A percentile compares a stretch with the other conserved stretches of the same genome.
These are phyloP conservation scores for Lactarius indigo DNA, from an alignment of 768 basidiomycete species.

Conservation along the genomic window DNA sequence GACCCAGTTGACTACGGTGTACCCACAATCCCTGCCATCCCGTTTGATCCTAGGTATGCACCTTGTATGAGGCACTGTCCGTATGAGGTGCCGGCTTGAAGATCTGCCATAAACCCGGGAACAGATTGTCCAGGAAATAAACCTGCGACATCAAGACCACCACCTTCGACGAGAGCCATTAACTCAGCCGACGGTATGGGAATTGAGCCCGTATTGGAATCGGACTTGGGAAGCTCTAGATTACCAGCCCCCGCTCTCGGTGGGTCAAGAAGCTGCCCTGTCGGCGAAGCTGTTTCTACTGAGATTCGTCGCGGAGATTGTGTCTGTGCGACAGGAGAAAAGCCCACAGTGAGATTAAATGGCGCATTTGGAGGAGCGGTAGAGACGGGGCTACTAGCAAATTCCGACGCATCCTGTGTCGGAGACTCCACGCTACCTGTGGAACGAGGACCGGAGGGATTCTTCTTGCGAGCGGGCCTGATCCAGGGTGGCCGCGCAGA, in stretches of 20 bases:
- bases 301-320: neutral
- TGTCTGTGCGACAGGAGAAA: neutral
- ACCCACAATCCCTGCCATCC: neutral
- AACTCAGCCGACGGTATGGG: slow-evolving; percentile 14
- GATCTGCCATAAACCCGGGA: neutral
- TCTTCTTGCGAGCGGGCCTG: slow-evolving; percentile 80
- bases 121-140: slow-evolving; percentile 4
- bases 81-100: neutral
- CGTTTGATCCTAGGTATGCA: slow-evolving; percentile 1
- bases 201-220: neutral
- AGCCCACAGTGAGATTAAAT: neutral
- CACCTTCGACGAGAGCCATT: slow-evolving; percentile 20
- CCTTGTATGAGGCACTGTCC: neutral
- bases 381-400: neutral
- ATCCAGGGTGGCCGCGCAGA: slow-evolving; percentile 78
- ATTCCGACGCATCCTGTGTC: slow-evolving; percentile 20
- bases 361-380: neutral
- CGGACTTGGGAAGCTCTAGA: neutral
- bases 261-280: slow-evolving; percentile 7
- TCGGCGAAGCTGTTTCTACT: neutral
- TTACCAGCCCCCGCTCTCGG: neutral
- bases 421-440: slow-evolving; percentile 21
- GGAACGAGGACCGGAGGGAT: slow-evolving; percentile 46
- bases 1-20: neutral
- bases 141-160: slow-evolving; percentile 5